Evolutionary conservation across 108 stramenopile species (phyloP).

Genomic region (Conticribra weissflogii): DNA sequence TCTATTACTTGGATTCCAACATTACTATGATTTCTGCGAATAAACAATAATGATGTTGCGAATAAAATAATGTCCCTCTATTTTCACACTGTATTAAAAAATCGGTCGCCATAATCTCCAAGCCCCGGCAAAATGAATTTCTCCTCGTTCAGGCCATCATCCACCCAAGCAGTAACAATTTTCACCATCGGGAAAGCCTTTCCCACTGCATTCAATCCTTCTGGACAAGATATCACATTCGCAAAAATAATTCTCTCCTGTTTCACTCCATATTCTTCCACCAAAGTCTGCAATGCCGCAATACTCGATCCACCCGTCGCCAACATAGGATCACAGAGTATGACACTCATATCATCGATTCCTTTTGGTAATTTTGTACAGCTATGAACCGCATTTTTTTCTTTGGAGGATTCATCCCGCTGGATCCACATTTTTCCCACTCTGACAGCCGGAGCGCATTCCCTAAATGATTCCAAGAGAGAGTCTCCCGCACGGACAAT

Average conservation of each 20-base stretch:
- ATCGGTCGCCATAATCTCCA: slow-evolving; percentile 98
- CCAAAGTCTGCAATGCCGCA: slow-evolving; percentile 80
- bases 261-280: slow-evolving; percentile 62
- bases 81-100: slow-evolving; percentile 83
- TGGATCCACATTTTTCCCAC: slow-evolving; percentile 98
- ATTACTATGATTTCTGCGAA: too few species aligned
- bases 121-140: slow-evolving; percentile 98
- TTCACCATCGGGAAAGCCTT: slow-evolving; percentile 65
- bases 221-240: slow-evolving; percentile 96
- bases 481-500: slow-evolving; percentile 95
- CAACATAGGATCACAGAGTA: slow-evolving; percentile 99
- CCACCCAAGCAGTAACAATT: slow-evolving; percentile 92
- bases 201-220: slow-evolving; percentile 79
- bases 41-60: too few species aligned
- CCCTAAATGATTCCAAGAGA: slow-evolving; percentile 85
- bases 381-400: slow-evolving; percentile 85
- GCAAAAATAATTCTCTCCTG: slow-evolving; percentile 86
- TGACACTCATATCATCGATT: slow-evolving; percentile 68
- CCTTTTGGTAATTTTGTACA: slow-evolving; percentile 93
- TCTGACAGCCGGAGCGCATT: slow-evolving; percentile 67
- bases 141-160: slow-evolving; percentile 90
- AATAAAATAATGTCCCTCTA: too few species aligned
- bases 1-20: too few species aligned
- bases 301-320: slow-evolving; percentile 95
- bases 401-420: slow-evolving; percentile 85